phyloP scores from a whole-genome alignment of 1,284 basidiomycete genomes.

The Cystobasidiaceae sp. region DNA sequence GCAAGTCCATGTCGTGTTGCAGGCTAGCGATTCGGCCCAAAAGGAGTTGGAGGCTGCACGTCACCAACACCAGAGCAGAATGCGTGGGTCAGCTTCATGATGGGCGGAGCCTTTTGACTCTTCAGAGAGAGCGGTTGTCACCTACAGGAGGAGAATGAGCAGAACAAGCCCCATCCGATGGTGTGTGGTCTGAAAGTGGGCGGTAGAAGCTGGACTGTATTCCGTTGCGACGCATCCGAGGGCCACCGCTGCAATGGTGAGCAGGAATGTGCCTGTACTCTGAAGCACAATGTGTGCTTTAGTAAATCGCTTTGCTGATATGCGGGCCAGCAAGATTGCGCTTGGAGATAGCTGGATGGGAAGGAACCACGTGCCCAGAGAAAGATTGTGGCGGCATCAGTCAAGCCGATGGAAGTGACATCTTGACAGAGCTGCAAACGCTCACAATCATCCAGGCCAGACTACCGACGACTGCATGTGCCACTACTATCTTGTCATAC shows the following conservation, averaged over 20 bases:
- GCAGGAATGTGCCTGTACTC: not conserved
- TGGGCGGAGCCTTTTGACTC: too few species aligned
- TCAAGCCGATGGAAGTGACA: not conserved
- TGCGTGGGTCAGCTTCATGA: too few species aligned
- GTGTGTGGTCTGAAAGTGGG: conserved; percentile 21
- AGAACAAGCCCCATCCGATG: conserved; percentile 27
- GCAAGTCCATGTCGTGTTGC: not conserved
- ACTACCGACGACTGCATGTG: conserved; percentile 29
- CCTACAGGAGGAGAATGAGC: conserved; percentile 20
- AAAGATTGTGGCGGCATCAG: not conserved
- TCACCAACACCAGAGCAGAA: too few species aligned
- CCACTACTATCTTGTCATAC: conserved; percentile 23
- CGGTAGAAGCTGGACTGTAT: not conserved
- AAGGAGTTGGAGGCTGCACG: not conserved
- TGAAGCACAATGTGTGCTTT: conserved; percentile 2
- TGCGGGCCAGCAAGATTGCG: conserved; percentile 19
- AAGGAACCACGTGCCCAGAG: not conserved
- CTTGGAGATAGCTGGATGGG: conserved; percentile 12
- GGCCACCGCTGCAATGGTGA: conserved; percentile 23
- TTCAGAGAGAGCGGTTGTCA: too few species aligned
- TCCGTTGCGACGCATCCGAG: conserved; percentile 18
- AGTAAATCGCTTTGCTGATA: not conserved
- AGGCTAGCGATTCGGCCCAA: conserved; percentile 2
- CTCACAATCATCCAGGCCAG: conserved; percentile 28
- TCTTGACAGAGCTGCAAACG: not conserved